These are phyloP conservation scores for Pterocarpus macrocarpus DNA, from an alignment of 306 rosid genomes.

Conservation along the genomic window DNA sequence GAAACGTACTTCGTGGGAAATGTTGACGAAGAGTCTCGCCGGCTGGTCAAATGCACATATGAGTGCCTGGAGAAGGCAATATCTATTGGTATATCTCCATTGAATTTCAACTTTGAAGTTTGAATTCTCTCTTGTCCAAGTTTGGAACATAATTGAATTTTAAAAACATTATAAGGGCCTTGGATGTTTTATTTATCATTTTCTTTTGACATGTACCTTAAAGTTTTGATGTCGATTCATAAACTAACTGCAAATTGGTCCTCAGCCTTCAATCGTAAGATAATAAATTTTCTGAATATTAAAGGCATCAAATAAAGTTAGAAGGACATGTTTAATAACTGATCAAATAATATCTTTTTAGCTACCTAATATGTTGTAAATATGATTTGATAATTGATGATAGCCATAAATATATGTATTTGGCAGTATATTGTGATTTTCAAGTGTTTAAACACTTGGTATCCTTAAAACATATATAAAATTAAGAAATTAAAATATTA, in stretches of 20 bases:
- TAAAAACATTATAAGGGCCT: background rate
- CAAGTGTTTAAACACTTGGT: conserved; percentile 9
- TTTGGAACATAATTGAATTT: conserved; percentile 14
- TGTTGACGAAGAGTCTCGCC: conserved; percentile 84
- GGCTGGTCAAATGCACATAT: conserved; percentile 82
- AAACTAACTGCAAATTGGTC: conserved; percentile 14
- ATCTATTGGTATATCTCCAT: conserved; percentile 73
- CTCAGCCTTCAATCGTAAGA: background rate
- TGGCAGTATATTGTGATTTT: conserved; percentile 3
- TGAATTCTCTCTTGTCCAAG: conserved; percentile 5
- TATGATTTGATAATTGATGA: background rate
- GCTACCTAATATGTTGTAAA: background rate
- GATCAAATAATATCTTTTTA: background rate
- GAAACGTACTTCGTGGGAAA: conserved; percentile 97
- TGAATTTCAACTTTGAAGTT: conserved; percentile 24
- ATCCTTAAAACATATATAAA: background rate
- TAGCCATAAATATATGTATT: background rate
- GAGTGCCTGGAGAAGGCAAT: conserved; percentile 97
- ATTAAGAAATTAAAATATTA: conserved; percentile 31
- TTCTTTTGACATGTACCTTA: conserved; percentile 10
- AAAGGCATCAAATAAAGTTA: background rate
- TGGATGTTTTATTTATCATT: background rate
- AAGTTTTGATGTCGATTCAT: background rate
- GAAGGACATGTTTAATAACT: background rate
- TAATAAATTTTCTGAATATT: background rate